Conservation (phyloP, 306 rosid species). For the Sphenostylis stenocarpa region DNA sequence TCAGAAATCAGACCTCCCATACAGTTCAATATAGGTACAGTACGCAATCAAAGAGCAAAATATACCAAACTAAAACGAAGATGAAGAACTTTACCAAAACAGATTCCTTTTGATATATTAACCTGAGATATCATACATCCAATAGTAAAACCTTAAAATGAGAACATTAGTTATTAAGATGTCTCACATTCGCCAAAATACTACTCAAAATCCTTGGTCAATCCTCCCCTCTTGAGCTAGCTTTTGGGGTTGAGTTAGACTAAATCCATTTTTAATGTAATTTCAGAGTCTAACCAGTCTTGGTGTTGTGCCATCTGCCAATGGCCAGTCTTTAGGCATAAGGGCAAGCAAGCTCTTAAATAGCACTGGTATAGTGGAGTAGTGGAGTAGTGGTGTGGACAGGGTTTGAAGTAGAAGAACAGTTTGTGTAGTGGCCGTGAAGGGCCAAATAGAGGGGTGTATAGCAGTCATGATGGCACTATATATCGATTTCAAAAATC, state of each 20-base stretch:
- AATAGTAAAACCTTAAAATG: not conserved
- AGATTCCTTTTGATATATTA: not conserved
- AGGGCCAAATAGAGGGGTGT: not conserved
- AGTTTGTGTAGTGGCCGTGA: not conserved
- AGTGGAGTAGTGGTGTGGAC: not conserved
- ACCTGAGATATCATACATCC: not conserved
- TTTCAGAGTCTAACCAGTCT: not conserved
- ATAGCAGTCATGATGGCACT: not conserved
- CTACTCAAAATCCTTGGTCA: not conserved
- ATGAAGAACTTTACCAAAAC: not conserved
- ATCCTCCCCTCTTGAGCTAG: not conserved
- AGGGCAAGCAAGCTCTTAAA: not conserved
- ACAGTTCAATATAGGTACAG: not conserved
- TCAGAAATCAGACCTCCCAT: conserved; percentile 1
- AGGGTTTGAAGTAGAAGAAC: not conserved
- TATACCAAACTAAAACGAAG: not conserved
- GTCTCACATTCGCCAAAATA: not conserved
- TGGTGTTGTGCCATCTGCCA: not conserved
- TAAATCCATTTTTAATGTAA: not conserved
- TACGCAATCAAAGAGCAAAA: not conserved
- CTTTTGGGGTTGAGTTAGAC: not conserved
- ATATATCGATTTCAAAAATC: not conserved
- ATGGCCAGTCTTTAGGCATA: not conserved
- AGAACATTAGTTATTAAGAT: not conserved
- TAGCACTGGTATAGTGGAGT: not conserved